Conservation (phyloP, 2,329 filamentous ascomycete species). For the Knufia fluminis region DNA sequence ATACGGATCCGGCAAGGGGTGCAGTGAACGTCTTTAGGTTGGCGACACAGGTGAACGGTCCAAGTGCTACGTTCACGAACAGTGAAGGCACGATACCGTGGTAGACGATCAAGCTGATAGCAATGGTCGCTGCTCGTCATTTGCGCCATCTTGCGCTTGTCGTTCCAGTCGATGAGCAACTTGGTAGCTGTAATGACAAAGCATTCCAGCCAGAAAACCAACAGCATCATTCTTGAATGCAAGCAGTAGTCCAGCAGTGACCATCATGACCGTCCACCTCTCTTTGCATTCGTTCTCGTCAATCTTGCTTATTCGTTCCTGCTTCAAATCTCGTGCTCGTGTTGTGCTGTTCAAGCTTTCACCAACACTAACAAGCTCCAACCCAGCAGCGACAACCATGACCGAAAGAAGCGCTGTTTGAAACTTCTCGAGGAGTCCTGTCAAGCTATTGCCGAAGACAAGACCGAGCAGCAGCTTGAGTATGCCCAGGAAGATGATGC, state of each 20-base stretch:
- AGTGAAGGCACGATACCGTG: conserved; percentile 16
- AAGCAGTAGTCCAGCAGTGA: conserved; percentile 71
- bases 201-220: conserved; percentile 72
- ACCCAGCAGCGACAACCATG: conserved; percentile 80
- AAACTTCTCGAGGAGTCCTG: conserved; percentile 61
- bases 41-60: conserved; percentile 16
- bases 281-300: conserved; percentile 57
- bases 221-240: conserved; percentile 86
- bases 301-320: conserved; percentile 25
- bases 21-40: conserved; percentile 17
- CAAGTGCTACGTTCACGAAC: conserved; percentile 18
- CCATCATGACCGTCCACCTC: conserved; percentile 82
- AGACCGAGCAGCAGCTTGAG: conserved; percentile 69
- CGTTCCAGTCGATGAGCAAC: conserved; percentile 16
- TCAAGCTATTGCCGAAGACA: conserved; percentile 63
- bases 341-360: conserved; percentile 69
- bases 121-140: conserved; percentile 12
- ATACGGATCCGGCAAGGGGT: conserved; percentile 16
- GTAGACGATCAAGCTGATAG: conserved; percentile 15
- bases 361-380: conserved; percentile 79
- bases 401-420: conserved; percentile 70
- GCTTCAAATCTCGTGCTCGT: conserved; percentile 49
- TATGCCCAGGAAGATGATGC: conserved; percentile 67
- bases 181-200: conserved; percentile 63
- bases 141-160: neutral